Base-by-base conservation (phyloP, 2,329 filamentous ascomycete genomes). In the Claviceps sp. region DNA sequence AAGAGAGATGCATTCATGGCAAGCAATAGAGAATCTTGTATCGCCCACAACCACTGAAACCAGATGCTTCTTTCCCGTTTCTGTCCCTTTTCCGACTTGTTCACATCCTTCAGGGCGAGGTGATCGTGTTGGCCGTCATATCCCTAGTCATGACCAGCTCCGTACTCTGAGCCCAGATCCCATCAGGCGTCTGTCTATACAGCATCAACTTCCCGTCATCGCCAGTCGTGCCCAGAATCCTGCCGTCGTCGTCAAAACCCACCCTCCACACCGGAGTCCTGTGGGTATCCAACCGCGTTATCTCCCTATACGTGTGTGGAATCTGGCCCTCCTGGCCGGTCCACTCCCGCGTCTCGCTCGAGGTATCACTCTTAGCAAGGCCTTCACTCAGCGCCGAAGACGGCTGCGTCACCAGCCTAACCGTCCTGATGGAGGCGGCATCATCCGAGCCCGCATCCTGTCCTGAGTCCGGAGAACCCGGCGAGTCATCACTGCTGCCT, bases 221-320 rank as follows among this genome's bases (percentile, higher is more conserved):
- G 3, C 86, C 86, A 1, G 85, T 86, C 42, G 82, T 85, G 1
- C 86, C 81, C 7, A 91, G 70, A 13, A 90, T 76, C 64, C 88
- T 84, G 4, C 85, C 85, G 70, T 81, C 74, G 51, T 77, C 75
- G 59, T 82, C 79, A 59, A 89, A 91, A 1, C 78, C 78, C 2
- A 90, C 81, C 22, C 84, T 73, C 86, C 86, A 91, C 1, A 89
- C 84, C 1, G 84, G 84, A 18, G 80, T 82, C 48, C 80, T 77
- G 62, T 87, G 81, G 50, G 76, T 78, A 48, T 82, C 79, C 8
- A 90, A 74, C 60, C 77, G 79, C 8, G 83, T 84, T 1, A 86
- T 74, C 58, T 87, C 78, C 56, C 74, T 77, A 20, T 73, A 73
- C 1, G 73, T 70, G 63, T 90, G 85, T 54, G 71, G 73, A 24